Base-by-base conservation (phyloP, 352 stramenopile genomes). In the Phytophthora pluvialis region DNA sequence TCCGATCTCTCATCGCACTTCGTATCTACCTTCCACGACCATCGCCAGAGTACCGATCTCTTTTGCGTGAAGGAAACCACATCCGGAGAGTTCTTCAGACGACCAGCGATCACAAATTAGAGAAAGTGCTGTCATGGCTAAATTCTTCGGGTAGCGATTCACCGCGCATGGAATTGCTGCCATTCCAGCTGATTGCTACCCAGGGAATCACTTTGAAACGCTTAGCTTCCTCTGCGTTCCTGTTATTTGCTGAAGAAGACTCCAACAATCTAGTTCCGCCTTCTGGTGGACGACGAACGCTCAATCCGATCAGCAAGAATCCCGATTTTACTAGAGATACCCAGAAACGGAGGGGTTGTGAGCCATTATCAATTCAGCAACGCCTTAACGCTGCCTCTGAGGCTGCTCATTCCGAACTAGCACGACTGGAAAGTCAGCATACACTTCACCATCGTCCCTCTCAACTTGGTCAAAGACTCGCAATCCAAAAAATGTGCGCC, bases 1-100 rank as follows among this genome's bases (percentile, higher is more conserved):
- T 83, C 31, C 73, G 83, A 42, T 72, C 61, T 10, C 16, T 84
- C 0, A 63, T 79, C 15, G 46, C 55, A 3, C 55, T 91, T 32
- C 48, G 46, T 7, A 51, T 78, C 7, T 47, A 78, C 51, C 18
- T 91, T 3, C 75, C 67, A 25, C 51, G 35, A 18, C 8, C 66
- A 12, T 88, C 78, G 16, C 13, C 35, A 5, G 78, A 89, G 38
- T 56, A 69, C 28, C 78, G 69, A 56, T 49, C n/a, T 42, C 33
- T 76, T n/a, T 10, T 70, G 10, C 48, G 13, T 46, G 44, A 70
- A 33, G 33, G 45, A 18, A 42, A 46, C 13, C 10, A 33, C 9
- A 63, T 63, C 12, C 31, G 18, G 7, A 21, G 42, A 29, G 18
- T 51, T 40, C 29, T 64, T 47, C 15, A 49, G 13, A 42, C 46